Evolutionary conservation across 345 rosid genomes (phyloP).

Genomic region (Dovyalis caffra): DNA sequence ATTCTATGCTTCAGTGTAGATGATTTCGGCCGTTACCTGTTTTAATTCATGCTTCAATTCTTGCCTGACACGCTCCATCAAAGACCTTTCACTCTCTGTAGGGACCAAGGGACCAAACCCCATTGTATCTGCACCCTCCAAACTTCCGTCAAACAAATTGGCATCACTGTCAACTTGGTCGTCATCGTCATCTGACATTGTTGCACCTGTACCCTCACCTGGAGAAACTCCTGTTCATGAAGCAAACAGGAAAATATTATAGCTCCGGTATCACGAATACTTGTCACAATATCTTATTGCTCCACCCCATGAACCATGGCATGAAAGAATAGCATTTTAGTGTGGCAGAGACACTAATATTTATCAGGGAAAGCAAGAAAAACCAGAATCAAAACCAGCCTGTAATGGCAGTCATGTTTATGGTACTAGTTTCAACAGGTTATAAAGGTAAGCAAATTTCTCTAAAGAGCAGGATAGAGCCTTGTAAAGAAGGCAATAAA

Average conservation of each 20-base stretch:
- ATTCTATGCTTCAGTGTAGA: not conserved
- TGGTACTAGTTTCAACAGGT: not conserved
- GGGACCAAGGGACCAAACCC: conserved; percentile 96
- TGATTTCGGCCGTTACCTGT: conserved; percentile 49
- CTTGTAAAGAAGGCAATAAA: not conserved
- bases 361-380: not conserved
- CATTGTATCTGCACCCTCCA: conserved; percentile 69
- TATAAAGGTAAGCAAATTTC: not conserved
- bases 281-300: not conserved
- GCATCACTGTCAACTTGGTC: conserved; percentile 90
- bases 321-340: not conserved
- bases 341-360: not conserved
- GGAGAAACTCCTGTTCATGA: conserved; percentile 81
- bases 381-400: not conserved
- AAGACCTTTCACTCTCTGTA: conserved; percentile 93
- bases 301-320: too few relatives aligned
- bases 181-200: conserved; percentile 97
- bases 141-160: conserved; percentile 69
- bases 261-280: not conserved
- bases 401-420: not conserved
- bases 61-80: conserved; percentile 97
- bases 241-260: not conserved
- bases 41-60: conserved; percentile 93
- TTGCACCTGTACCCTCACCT: conserved; percentile 92
- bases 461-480: not conserved